These are phyloP conservation scores for Rhizodiscina lignyota DNA, from an alignment of 495 filamentous ascomycete species.

Conservation along the genomic window DNA sequence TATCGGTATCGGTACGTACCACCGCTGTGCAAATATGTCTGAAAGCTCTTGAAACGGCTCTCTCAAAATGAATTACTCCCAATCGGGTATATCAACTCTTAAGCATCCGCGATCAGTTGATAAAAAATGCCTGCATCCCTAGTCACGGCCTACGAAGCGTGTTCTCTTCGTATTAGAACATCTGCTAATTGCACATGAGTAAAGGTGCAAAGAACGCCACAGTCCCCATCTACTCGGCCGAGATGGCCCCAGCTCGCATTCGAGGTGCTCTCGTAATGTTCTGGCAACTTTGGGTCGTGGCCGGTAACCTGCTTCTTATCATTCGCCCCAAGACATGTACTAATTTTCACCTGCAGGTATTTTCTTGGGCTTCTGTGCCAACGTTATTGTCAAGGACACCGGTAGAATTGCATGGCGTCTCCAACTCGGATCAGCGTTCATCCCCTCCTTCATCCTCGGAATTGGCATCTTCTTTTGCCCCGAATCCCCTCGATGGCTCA, in stretches of 20 bases:
- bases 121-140: too few relatives aligned
- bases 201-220: conserved; percentile 44
- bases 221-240: conserved; percentile 41
- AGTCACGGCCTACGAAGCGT: conserved; percentile 40
- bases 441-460: conserved; percentile 15
- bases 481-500: conserved; percentile 14
- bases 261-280: conserved; percentile 44
- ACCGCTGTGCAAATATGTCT: too few relatives aligned
- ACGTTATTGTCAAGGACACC: conserved; percentile 11
- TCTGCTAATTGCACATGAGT: too few relatives aligned
- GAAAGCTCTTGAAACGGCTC: too few relatives aligned
- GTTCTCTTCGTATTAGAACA: conserved; percentile 45
- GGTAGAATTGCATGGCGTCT: conserved; percentile 25
- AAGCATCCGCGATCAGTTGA: too few relatives aligned
- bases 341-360: conserved; percentile 14
- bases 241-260: conserved; percentile 38
- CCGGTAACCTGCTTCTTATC: neutral
- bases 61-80: too few relatives aligned
- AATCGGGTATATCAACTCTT: conserved; percentile 40
- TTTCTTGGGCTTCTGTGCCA: conserved; percentile 18
- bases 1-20: too few relatives aligned
- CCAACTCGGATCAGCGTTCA: conserved; percentile 27
- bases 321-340: conserved; percentile 1
- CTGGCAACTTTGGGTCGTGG: too few relatives aligned
- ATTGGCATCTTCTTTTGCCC: conserved; percentile 19